These are phyloP conservation scores for Avena atlantica DNA, from an alignment of 176 grass and related monocot species.

Conservation along the genomic window DNA sequence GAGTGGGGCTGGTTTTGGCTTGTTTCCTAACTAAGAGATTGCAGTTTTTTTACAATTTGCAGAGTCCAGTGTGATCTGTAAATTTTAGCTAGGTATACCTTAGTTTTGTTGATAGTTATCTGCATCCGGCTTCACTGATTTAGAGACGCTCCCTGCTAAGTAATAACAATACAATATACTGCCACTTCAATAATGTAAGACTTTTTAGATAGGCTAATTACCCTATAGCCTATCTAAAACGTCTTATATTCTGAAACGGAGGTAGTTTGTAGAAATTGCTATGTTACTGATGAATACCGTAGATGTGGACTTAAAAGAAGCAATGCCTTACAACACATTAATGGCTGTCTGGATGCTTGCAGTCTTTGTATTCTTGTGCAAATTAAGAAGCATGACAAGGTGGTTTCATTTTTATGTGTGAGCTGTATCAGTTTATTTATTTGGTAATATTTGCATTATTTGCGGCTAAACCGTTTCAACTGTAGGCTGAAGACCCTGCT, in stretches of 20 bases:
- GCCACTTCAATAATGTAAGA: too few relatives aligned
- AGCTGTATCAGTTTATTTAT: background rate
- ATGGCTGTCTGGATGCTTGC: background rate
- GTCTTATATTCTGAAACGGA: too few relatives aligned
- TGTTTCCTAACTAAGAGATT: background rate
- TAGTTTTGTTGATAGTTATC: background rate
- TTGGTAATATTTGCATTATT: slow-evolving; percentile 5
- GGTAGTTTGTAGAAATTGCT: background rate
- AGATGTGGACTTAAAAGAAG: background rate
- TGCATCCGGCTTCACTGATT: background rate
- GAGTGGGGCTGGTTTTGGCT: background rate
- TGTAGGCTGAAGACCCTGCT: slow-evolving; percentile 49
- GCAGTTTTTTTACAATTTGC: background rate
- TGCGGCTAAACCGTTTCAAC: background rate
- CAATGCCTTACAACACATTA: background rate
- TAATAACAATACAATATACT: background rate
- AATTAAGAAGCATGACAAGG: background rate
- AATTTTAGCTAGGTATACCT: background rate
- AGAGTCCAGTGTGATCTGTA: background rate
- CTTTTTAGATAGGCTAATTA: too few relatives aligned
- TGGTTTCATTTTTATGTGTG: background rate
- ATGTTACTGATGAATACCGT: background rate
- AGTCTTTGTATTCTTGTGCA: background rate
- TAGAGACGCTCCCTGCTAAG: background rate
- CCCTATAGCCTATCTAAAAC: too few relatives aligned